Conservation (phyloP, 805 yeast genomes). For the Saccharomycopsis fermentans region DNA sequence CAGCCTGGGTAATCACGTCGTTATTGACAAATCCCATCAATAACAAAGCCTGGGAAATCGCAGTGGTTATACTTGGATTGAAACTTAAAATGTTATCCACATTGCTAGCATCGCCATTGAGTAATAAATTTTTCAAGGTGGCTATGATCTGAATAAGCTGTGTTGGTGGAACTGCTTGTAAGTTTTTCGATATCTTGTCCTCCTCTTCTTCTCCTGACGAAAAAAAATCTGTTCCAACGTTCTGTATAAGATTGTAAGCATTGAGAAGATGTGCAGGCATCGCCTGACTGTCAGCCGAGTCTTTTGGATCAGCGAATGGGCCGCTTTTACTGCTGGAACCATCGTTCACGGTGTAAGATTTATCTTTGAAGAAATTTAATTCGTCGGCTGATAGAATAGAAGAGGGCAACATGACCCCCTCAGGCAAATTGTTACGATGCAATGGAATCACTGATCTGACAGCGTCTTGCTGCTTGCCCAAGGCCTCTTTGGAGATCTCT, state of each 20-base stretch:
- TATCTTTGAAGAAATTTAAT: neutral
- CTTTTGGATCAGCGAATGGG: neutral
- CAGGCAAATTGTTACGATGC: constrained; percentile 40
- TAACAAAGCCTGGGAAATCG: constrained; percentile 64
- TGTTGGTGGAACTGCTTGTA: constrained; percentile 59
- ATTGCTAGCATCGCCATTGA: constrained; percentile 33
- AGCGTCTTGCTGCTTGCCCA: constrained; percentile 27
- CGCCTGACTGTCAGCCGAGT: constrained; percentile 12
- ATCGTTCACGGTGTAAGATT: neutral
- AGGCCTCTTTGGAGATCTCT: constrained; percentile 54
- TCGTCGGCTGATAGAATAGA: constrained; percentile 28
- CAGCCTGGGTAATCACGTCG: constrained; percentile 53
- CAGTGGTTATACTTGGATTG: constrained; percentile 48
- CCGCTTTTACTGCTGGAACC: neutral
- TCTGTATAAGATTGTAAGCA: constrained; percentile 51
- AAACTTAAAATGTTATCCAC: constrained; percentile 44
- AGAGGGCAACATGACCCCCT: constrained; percentile 46
- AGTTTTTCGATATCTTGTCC: constrained; percentile 50
- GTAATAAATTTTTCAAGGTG: constrained; percentile 48
- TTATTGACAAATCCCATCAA: constrained; percentile 69
- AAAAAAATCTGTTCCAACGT: constrained; percentile 33
- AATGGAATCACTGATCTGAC: constrained; percentile 35
- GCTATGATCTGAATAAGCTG: constrained; percentile 61
- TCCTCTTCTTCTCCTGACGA: constrained; percentile 25
- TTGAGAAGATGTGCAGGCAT: constrained; percentile 40